Base-by-base conservation (phyloP, 2,329 filamentous ascomycete species). In the Fusarium sarcochroum region DNA sequence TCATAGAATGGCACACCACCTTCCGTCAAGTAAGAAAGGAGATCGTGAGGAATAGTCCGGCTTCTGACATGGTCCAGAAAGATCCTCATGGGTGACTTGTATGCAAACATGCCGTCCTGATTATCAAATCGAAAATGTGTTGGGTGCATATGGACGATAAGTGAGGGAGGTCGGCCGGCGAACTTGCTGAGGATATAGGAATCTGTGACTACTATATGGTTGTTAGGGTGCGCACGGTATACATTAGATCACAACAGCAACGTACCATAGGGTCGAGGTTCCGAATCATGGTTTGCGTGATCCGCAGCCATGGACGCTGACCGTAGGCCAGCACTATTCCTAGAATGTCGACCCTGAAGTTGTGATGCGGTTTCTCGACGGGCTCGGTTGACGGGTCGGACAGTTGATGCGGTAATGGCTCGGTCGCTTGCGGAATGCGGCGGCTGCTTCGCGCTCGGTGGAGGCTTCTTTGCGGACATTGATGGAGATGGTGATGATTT, bases 101-200 rank as follows among this genome's bases (percentile, higher is more conserved):
- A 98, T 7, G 89, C 87, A 73, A 97, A 98, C 76, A 92, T 95
- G 75, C 94, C 93, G 78, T 97, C 94, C 79, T 98, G 95, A 73
- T 94, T 90, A 72, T 98, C 95, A 80, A 99, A 97, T 59, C 92
- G 89, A 77, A 97, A 98, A 80, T 97, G 91, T 6, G 88, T 93
- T 11, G 90, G 86, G 76, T 98, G 90, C 32, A 99, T 84, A 77
- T 98, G 94, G 23, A 99, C 84, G 50, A 95, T 89, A 23, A 99
- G 84, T 6, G 95, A 98, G 0, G 96, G 94, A 10, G 90, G 88
- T 50, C 85, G 85, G 84, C 93, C 75, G 80, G 85, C 85, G 79
- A 91, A 94, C 80, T 94, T 97, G 73, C 88, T 90, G n/a, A 98
- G 84, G 47, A 98, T 93, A 73, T 96, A 93, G 15, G 86, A 81